Evolutionary conservation across 2,329 filamentous ascomycete species (phyloP), one percentile per base, ranked within the genome.

Genomic region (Aspergillus fumigatiaffinis): DNA sequence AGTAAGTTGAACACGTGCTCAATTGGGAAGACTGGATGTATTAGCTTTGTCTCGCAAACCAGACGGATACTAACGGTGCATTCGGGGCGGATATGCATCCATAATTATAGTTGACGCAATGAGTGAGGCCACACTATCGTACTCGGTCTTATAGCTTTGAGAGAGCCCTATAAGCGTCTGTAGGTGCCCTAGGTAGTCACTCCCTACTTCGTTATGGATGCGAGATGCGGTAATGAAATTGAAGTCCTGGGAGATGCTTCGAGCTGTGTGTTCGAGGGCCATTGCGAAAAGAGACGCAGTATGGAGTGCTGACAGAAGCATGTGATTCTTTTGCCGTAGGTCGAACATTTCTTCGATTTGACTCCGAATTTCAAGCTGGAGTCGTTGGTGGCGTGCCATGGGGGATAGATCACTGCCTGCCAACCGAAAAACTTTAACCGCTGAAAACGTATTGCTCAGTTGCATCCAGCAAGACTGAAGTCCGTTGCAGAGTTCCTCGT

Each of bases 51-150:
- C 46, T 17, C 46, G 42, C 23, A 44, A 44, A 29, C 32, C 32
- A 4, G 21, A 35, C 20, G 23, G 50, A 26, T 35, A 59, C 54
- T 51, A 20, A 59, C 54, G 42, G 48, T 59, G 49, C 42, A 57
- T 57, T 20, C 42, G 49, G 26, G 49, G 55, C 17, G 57, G 54
- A 48, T 59, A 59, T 52, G 54, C 44, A 46, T 59, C 52, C 32
- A 59, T 57, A 5, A 59, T 51, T 21, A 59, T 59, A 12, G 54
- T 57, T 12, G 55, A 53, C 6, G 55, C 50, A 38, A 57, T 57
- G 28, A 53, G 44, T 7, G 49, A 56, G 28, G 54, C 52, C 42
- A 59, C 51, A 44, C 48, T 57, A 46, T 54, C 26, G 42, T 59
- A 59, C 23, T 14, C 4, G 9, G 55, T 54, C 23, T 54, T 56